phyloP scores from a whole-genome alignment of 345 rosid species.

The Odontarrhena argentea region DNA sequence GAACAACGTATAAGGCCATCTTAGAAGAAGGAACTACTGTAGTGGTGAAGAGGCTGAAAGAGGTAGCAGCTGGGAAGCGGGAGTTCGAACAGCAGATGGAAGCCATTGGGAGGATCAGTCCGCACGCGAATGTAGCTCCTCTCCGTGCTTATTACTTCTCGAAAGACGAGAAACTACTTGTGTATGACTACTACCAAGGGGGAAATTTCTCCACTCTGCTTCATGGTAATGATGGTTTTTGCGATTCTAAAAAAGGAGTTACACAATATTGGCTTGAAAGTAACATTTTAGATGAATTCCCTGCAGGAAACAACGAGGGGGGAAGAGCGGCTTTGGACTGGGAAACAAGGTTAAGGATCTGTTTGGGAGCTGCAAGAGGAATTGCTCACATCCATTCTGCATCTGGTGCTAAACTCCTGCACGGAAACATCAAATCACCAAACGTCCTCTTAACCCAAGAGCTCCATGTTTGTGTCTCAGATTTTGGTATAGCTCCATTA shows the following conservation, averaged over 20 bases:
- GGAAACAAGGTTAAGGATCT: constrained; percentile 74
- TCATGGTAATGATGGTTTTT: constrained; percentile 58
- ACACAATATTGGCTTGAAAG: background rate
- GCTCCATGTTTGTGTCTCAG: constrained; percentile 60
- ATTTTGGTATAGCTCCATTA: constrained; percentile 67
- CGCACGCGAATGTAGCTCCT: constrained; percentile 72
- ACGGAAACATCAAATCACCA: constrained; percentile 81
- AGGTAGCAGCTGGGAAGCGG: constrained; percentile 70
- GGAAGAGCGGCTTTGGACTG: constrained; percentile 62
- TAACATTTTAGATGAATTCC: constrained; percentile 19
- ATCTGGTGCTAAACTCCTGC: constrained; percentile 60
- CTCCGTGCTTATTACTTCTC: constrained; percentile 94
- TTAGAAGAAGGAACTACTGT: constrained; percentile 86
- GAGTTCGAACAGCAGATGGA: constrained; percentile 98
- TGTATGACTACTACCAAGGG: constrained; percentile 65
- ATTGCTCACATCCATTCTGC: constrained; percentile 72
- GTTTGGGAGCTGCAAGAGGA: constrained; percentile 73
- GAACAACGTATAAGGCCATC: constrained; percentile 90
- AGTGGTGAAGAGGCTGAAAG: constrained; percentile 88
- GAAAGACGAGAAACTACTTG: constrained; percentile 93
- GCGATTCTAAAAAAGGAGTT: background rate
- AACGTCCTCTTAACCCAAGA: constrained; percentile 70
- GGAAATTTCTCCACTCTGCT: constrained; percentile 69
- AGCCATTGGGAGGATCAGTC: constrained; percentile 66
- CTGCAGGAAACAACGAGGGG: constrained; percentile 55